Base-by-base conservation (phyloP, 129 eudicot species). In the Centrapalus pauciflorus region DNA sequence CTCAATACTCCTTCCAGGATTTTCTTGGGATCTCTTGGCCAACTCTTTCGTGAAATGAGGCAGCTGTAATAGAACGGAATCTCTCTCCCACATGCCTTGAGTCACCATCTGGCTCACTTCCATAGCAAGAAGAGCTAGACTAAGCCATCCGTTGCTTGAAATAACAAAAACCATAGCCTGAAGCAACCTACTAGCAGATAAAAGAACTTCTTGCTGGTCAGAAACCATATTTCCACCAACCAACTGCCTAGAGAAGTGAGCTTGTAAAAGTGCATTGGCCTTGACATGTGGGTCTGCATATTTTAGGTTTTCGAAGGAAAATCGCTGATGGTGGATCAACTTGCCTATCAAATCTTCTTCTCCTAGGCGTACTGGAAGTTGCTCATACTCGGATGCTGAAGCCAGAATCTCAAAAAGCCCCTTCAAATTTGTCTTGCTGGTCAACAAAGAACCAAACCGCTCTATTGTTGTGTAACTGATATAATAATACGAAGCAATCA, bases 101-200 rank as follows among this genome's bases (percentile, higher is more conserved):
- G 95, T 85, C 55, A 92, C 89, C 98, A 92, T 88, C 80, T 92
- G 98, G 56, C 91, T 79, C 49, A 92, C 95, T 55, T 92, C 98
- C 96, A 92, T 88, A 0, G 95, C 84, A n/a, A 92, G 85, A 65
- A 92, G 84, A 0, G 95, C 98, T 38, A 88, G 56, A 41, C 80
- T 92, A 21, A 92, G 87, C 96, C 98, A 92, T 3, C 96, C 96
- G 20, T 62, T 88, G 83, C 98, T 92, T 64, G 98, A 88, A 33
- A 92, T 85, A 46, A 92, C 98, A 41, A 85, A 95, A 66, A 92
- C 98, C 87, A 92, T 83, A 0, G 98, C 96, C 68, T 92, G 96
- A 40, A 92, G 96, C 37, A 92, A 77, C 81, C 98, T 80, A 32
- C 76, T 64, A 14, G 98, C 87, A 55, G 82, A 73, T 21, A 85